Evolutionary conservation across 345 rosid species (phyloP).

Genomic region (Gossypium longicalyx): DNA sequence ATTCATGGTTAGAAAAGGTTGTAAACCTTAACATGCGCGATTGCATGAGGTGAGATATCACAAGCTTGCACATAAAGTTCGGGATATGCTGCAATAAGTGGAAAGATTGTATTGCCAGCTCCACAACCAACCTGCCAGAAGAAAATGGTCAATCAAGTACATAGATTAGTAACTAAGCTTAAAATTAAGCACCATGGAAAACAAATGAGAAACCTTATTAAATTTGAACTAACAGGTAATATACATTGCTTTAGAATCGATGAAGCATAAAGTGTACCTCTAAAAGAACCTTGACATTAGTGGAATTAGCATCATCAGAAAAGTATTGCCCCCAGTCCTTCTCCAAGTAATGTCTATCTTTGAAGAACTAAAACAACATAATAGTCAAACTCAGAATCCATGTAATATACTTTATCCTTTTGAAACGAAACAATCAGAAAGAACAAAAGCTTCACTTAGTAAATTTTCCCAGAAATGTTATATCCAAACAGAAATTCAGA

Average conservation of each 20-base stretch:
- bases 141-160: background rate
- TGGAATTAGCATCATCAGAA: slow-evolving; percentile 21
- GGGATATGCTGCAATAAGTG: slow-evolving; percentile 46
- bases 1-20: background rate
- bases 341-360: slow-evolving; percentile 67
- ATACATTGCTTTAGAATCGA: background rate
- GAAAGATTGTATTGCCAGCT: slow-evolving; percentile 56
- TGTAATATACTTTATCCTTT: background rate
- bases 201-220: background rate
- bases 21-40: slow-evolving; percentile 47
- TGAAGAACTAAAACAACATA: slow-evolving; percentile 39
- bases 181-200: background rate
- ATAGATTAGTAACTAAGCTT: background rate
- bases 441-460: background rate
- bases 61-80: slow-evolving; percentile 47
- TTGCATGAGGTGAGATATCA: slow-evolving; percentile 43
- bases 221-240: background rate
- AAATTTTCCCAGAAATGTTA: background rate
- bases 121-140: slow-evolving; percentile 53
- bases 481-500: background rate
- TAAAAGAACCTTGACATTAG: slow-evolving; percentile 26
- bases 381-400: background rate
- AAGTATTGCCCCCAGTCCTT: slow-evolving; percentile 58
- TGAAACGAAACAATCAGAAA: background rate
- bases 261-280: slow-evolving; percentile 22